Percentiles rank a stretch among this genome's conserved stretches.
Conservation (phyloP, 2,329 filamentous ascomycete genomes). For the Neofusicoccum laricinum region DNA sequence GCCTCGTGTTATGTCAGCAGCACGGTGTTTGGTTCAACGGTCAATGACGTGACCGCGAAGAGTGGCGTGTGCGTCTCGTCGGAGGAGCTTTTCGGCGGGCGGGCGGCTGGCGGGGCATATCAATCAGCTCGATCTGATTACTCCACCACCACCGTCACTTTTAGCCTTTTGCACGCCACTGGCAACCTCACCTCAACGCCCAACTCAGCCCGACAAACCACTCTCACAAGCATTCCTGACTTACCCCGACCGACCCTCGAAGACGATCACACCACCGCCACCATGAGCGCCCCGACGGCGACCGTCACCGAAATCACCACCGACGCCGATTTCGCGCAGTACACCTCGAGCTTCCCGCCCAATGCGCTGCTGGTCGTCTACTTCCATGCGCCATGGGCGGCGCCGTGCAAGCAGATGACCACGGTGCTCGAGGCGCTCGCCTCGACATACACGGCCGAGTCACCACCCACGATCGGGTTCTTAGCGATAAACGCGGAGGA, state of each 20-base stretch:
- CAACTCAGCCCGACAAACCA: not conserved
- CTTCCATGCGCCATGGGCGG: conserved; percentile 96
- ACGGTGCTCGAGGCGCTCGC: conserved; percentile 83
- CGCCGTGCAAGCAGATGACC: conserved; percentile 91
- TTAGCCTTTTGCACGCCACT: conserved; percentile 6
- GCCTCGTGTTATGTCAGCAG: not conserved
- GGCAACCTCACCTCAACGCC: not conserved
- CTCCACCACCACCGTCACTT: not conserved
- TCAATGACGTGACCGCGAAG: not conserved
- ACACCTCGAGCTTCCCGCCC: conserved; percentile 55
- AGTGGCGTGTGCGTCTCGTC: conserved; percentile 6
- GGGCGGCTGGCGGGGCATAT: conserved; percentile 1
- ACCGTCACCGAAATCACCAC: conserved; percentile 73
- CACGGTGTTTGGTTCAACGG: not conserved
- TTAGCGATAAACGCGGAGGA: conserved; percentile 93
- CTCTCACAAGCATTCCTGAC: not conserved
- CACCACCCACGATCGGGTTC: conserved; percentile 71
- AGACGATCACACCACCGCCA: not conserved
- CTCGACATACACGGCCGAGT: conserved; percentile 71
- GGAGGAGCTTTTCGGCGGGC: conserved; percentile 9
- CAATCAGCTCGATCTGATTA: conserved; percentile 12
- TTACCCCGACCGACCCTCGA: not conserved
- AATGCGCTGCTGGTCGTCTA: conserved; percentile 79
- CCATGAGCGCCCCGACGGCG: conserved; percentile 23
- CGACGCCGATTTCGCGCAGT: conserved; percentile 68